Percentiles rank a stretch among this genome's conserved stretches.
Conservation (phyloP, 345 rosid species). For the Ailanthus altissimus region DNA sequence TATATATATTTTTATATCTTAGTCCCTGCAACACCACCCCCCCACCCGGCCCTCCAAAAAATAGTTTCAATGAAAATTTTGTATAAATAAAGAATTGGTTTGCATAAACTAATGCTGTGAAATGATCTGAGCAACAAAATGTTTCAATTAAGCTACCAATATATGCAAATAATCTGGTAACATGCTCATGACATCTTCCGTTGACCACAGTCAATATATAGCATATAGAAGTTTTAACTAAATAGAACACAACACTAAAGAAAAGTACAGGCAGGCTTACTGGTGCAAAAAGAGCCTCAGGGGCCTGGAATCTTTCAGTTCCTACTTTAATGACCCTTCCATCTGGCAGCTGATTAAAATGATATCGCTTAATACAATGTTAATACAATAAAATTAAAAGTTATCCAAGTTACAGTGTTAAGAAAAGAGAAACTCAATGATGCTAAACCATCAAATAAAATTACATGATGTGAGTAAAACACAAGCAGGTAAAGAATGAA, state of each 20-base stretch:
- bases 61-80: background rate
- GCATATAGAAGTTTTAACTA: background rate
- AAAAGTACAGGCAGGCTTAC: constrained; percentile 40
- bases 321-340: constrained; percentile 95
- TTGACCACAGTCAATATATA: background rate
- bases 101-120: background rate
- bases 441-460: background rate
- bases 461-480: background rate
- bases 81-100: background rate
- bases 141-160: constrained; percentile 7
- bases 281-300: constrained; percentile 98
- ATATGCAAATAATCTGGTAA: background rate
- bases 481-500: constrained; percentile 6
- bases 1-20: too few species aligned
- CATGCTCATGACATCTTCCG: constrained; percentile 7
- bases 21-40: too few species aligned
- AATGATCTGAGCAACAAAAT: background rate
- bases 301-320: constrained; percentile 99
- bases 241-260: constrained; percentile 4
- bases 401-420: background rate
- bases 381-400: background rate
- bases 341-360: constrained; percentile 80
- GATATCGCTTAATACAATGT: constrained; percentile 13
- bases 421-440: constrained; percentile 8
- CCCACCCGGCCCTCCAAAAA: too few species aligned